Base-by-base conservation (phyloP, 495 filamentous ascomycete genomes). In the Viridothelium virens region DNA sequence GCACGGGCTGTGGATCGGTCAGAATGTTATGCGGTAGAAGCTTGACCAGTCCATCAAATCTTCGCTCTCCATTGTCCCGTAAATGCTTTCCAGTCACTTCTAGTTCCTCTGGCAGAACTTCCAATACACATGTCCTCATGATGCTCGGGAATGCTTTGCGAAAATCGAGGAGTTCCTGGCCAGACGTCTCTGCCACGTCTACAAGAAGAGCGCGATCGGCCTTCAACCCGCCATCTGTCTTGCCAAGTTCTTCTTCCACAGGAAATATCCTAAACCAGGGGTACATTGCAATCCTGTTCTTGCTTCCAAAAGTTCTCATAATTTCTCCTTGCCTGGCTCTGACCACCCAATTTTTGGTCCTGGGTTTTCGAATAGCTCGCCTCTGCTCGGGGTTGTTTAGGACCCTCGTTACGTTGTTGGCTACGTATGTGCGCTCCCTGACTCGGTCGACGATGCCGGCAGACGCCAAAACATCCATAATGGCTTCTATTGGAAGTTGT, bases 181-280 rank as follows among this genome's bases (percentile, higher is more conserved):
- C 36, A 3, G 53, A 59, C 31, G 7, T 18, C 10, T 31, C 31
- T 3, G 33, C 31, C 18, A 59, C 31, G 53, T 59, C 53, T 18
- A 59, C 53, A 31, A 59, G 6, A 7, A 59, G 7, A 59, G 53
- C 31, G 31, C 53, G 53, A 31, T 59, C 53, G 31, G 5, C 9
- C 36, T 59, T 59, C 6, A 59, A 31, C 10, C 53, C 53, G 31
- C 53, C 53, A 14, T 59, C 53, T 59, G 53, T 59, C 6, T 14
- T 59, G 7, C 10, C 3, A 11, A 59, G 31, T 36, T 59, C 53
- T 59, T 3, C 9, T 31, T 59, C 14, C 31, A 36, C 18, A 59
- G 53, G 53, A 36, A 59, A 59, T 33, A 59, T 59, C 31, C 10
- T 59, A 31, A 59, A 59, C 53, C 53, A 59, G 36, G n/a, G 10